A percentile compares a stretch with the other conserved stretches of the same genome.
phyloP scores from a whole-genome alignment of 1,284 basidiomycete genomes.

The Thelephora terrestris region DNA sequence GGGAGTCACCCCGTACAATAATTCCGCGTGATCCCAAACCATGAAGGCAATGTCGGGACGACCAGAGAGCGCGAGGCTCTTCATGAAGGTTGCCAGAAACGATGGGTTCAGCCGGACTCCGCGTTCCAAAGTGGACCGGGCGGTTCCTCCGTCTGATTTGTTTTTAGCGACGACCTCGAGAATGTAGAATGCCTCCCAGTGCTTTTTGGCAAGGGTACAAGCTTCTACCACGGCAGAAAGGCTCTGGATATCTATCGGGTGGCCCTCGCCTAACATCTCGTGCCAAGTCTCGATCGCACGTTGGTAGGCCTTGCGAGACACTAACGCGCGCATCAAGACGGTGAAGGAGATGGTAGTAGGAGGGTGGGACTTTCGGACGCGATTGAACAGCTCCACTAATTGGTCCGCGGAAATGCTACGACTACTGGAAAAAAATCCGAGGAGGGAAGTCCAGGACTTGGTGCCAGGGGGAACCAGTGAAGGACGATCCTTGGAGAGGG shows the following conservation, averaged over 20 bases:
- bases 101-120: slow-evolving; percentile 4
- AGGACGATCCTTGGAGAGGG: no score
- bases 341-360: slow-evolving; percentile 34
- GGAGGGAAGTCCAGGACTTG: not conserved
- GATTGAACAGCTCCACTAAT: not conserved
- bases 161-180: slow-evolving; percentile 31
- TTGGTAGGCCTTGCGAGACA: slow-evolving; percentile 27
- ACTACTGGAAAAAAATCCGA: not conserved
- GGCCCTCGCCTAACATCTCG: slow-evolving; percentile 23
- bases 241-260: slow-evolving; percentile 35
- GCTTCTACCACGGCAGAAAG: slow-evolving; percentile 42
- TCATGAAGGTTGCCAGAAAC: slow-evolving; percentile 46
- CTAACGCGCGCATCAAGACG: slow-evolving; percentile 42
- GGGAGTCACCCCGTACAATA: slow-evolving; percentile 44
- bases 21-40: slow-evolving; percentile 49
- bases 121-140: not conserved
- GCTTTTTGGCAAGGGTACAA: slow-evolving; percentile 32
- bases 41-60: slow-evolving; percentile 51
- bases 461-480: no score
- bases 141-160: slow-evolving; percentile 4
- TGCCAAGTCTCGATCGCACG: slow-evolving; percentile 38
- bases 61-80: slow-evolving; percentile 33
- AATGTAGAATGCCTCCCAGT: slow-evolving; percentile 38
- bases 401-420: not conserved
- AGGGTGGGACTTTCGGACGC: slow-evolving; percentile 5